Conservation (phyloP, 2,329 filamentous ascomycete species). For the Aspergillus sp. region DNA sequence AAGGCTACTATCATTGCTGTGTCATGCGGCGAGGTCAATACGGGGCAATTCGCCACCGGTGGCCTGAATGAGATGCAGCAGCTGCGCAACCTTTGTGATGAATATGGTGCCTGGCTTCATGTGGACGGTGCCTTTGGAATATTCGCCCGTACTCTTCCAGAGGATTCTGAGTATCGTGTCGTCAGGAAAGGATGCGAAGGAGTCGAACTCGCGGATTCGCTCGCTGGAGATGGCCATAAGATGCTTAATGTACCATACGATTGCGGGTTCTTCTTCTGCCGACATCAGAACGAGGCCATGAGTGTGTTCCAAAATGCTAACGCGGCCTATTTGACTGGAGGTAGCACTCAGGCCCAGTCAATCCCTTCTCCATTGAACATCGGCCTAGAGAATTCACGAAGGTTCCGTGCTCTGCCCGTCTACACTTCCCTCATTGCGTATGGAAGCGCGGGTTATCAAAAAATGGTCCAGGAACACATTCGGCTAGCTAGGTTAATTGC, state of each 20-base stretch:
- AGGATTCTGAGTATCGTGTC: slow-evolving; percentile 55
- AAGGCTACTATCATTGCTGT: slow-evolving; percentile 73
- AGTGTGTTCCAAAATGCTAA: slow-evolving; percentile 79
- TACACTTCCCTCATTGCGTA: slow-evolving; percentile 78
- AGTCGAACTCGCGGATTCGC: slow-evolving; percentile 80
- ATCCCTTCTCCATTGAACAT: slow-evolving; percentile 84
- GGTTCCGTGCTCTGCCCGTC: slow-evolving; percentile 86
- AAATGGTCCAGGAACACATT: slow-evolving; percentile 72
- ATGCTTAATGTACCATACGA: slow-evolving; percentile 95
- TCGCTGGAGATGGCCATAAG: slow-evolving; percentile 85
- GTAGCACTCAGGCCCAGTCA: slow-evolving; percentile 30
- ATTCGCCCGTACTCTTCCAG: slow-evolving; percentile 67
- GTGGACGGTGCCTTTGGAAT: slow-evolving; percentile 90
- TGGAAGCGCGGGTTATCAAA: slow-evolving; percentile 66
- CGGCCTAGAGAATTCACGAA: slow-evolving; percentile 85
- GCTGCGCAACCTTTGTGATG: slow-evolving; percentile 69
- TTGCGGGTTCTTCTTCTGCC: slow-evolving; percentile 83
- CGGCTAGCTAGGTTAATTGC: slow-evolving; percentile 68
- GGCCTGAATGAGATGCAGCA: slow-evolving; percentile 58
- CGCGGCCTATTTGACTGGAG: slow-evolving; percentile 70
- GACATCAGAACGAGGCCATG: slow-evolving; percentile 57
- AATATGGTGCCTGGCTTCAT: slow-evolving; percentile 80
- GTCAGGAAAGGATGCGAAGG: slow-evolving; percentile 58
- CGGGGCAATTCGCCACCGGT: slow-evolving; percentile 71
- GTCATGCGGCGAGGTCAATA: slow-evolving; percentile 90